Evolutionary conservation across 202 grass and related monocot species (phyloP).

Genomic region (Bolboschoenoplectus hybrid): DNA sequence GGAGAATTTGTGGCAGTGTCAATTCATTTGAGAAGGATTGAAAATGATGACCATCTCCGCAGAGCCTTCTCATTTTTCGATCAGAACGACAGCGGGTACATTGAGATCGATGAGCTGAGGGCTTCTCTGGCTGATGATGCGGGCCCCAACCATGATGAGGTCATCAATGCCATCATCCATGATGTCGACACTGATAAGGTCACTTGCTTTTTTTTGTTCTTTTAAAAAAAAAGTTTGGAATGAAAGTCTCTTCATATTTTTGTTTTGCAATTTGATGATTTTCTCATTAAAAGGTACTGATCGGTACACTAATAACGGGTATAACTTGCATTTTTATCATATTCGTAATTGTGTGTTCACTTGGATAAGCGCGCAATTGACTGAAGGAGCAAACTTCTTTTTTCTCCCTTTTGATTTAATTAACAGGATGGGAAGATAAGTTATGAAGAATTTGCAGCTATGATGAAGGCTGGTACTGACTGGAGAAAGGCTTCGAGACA

Average conservation of each 20-base stretch:
- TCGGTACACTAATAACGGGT: not conserved
- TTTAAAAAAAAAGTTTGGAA: not conserved
- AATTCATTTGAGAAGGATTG: conserved; percentile 79
- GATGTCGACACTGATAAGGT: conserved; percentile 98
- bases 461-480: conserved; percentile 97
- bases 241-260: not conserved
- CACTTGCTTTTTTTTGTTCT: conserved; percentile 33
- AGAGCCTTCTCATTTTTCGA: conserved; percentile 94
- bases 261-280: not conserved
- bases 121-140: conserved; percentile 68
- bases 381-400: conserved; percentile 23
- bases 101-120: conserved; percentile 78
- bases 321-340: not conserved
- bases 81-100: conserved; percentile 74
- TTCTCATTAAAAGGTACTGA: not conserved
- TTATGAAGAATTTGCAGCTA: conserved; percentile 81
- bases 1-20: conserved; percentile 85
- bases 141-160: conserved; percentile 71
- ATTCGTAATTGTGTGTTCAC: not conserved
- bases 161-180: conserved; percentile 81
- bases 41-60: conserved; percentile 76
- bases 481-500: conserved; percentile 95
- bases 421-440: conserved; percentile 87
- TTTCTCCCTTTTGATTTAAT: conserved; percentile 23
- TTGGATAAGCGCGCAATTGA: not conserved